Base-by-base conservation (phyloP, 2,329 filamentous ascomycete genomes). In the Gnomoniopsis sp. region DNA sequence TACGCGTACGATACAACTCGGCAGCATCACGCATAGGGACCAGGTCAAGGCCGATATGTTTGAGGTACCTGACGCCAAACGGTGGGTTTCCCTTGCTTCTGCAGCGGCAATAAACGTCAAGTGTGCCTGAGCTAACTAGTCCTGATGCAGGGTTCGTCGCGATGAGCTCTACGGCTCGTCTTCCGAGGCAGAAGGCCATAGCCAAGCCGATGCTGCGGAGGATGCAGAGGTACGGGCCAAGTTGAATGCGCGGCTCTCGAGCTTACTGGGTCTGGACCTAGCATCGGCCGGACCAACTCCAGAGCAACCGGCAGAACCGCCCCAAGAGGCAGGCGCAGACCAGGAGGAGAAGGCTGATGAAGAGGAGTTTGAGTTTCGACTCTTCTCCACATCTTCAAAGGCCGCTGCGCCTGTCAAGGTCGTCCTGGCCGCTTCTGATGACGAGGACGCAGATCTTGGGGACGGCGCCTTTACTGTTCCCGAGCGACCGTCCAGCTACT, bases 291-390 rank as follows among this genome's bases (percentile, higher is more conserved):
- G 34, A 36, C 48, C 53, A 17, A n/a, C 21, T 3, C n/a, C 33
- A 36, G 38, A 43, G 14, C 26, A 38, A n/a, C 23, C 19, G 0
- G n/a, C 55, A 17, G 55, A 46, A 22, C 52, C 22, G 34, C 48
- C 43, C 11, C 30, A n/a, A 2, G 22, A 50, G 19, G 56, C 44
- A n/a, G 57, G 36, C 3, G 22, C 23, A 2, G 55, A 51, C 10
- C 60, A 62, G 66, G 72, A 15, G 70, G 66, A 8, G 65, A 63
- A 7, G 65, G n/a, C 12, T 6, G 57, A 61, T 12, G 64, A 63
- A 36, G 74, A 78, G 50, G 77, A 78, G 54, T 86, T 85, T 63
- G 76, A 79, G 55, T 87, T 87, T 66, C 76, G 81, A 10, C 76
- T 88, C 30, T 88, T 88, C 67, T 77, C 78, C 62, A 74, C 75